Evolutionary conservation across 495 filamentous ascomycete species (phyloP).

Genomic region (Lasiosphaeris hirsuta): DNA sequence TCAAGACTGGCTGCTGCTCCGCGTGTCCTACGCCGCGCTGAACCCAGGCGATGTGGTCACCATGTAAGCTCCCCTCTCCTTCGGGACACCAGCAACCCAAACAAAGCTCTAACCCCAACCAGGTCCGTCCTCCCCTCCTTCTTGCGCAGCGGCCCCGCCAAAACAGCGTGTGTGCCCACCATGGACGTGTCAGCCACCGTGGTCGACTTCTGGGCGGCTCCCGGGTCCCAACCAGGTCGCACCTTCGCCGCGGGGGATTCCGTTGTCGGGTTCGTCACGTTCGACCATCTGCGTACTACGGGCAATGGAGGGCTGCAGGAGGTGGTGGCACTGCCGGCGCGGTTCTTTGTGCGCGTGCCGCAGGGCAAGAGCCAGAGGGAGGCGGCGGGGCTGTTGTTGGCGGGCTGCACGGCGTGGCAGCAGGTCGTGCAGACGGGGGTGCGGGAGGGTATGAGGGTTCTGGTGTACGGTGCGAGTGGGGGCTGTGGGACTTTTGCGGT

Average conservation of each 20-base stretch:
- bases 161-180: slow-evolving; percentile 27
- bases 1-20: slow-evolving; percentile 32
- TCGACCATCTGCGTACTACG: slow-evolving; percentile 22
- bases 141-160: slow-evolving; percentile 28
- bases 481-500: slow-evolving; percentile 38
- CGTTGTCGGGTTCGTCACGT: slow-evolving; percentile 31
- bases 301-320: slow-evolving; percentile 36
- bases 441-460: slow-evolving; percentile 25
- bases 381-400: slow-evolving; percentile 34
- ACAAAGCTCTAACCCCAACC: no score
- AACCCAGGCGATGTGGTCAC: slow-evolving; percentile 39
- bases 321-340: slow-evolving; percentile 28
- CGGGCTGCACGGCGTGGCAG: slow-evolving; percentile 33
- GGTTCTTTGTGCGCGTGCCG: slow-evolving; percentile 27
- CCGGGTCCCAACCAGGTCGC: slow-evolving; percentile 16
- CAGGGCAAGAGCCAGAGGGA: slow-evolving; percentile 10
- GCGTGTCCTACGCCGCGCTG: slow-evolving; percentile 37
- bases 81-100: no score
- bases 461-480: slow-evolving; percentile 42
- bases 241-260: slow-evolving; percentile 14
- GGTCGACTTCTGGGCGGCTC: slow-evolving; percentile 18
- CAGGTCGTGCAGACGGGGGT: slow-evolving; percentile 25
- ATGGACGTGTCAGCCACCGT: slow-evolving; percentile 39
- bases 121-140: slow-evolving; percentile 28
- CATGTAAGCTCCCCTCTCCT: slow-evolving; percentile 29